Conservation (phyloP, 2,329 filamentous ascomycete genomes). For the Hymenoscyphus infarciens region DNA sequence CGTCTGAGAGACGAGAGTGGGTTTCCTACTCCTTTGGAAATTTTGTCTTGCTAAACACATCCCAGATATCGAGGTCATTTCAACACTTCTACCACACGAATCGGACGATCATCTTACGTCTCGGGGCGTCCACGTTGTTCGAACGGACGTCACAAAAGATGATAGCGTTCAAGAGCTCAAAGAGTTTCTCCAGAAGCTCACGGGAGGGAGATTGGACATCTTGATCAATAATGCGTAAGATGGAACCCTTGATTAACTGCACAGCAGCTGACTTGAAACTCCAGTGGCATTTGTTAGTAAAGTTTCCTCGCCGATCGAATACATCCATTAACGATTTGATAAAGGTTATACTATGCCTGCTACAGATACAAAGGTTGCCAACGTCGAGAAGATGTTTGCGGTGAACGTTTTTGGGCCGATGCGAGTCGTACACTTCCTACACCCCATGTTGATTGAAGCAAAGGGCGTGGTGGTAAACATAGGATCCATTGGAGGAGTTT, state of each 20-base stretch:
- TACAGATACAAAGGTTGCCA: background rate
- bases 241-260: background rate
- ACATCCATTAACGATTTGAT: background rate
- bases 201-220: background rate
- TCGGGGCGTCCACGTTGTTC: background rate
- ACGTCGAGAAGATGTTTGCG: slow-evolving; percentile 1
- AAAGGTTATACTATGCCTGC: slow-evolving; percentile 2
- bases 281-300: background rate
- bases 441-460: slow-evolving; percentile 20
- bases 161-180: slow-evolving; percentile 1
- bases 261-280: background rate
- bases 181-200: background rate
- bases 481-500: slow-evolving; percentile 34
- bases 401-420: slow-evolving; percentile 2
- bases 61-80: background rate
- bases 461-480: slow-evolving; percentile 42
- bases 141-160: background rate
- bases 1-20: background rate
- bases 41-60: background rate
- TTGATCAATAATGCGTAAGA: slow-evolving; percentile 3
- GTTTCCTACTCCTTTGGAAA: background rate
- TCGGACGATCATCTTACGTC: background rate
- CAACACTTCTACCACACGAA: background rate
- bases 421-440: background rate
- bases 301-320: background rate